phyloP scores from a whole-genome alignment of 176 grass and related monocot genomes.

The Juncus effusus region DNA sequence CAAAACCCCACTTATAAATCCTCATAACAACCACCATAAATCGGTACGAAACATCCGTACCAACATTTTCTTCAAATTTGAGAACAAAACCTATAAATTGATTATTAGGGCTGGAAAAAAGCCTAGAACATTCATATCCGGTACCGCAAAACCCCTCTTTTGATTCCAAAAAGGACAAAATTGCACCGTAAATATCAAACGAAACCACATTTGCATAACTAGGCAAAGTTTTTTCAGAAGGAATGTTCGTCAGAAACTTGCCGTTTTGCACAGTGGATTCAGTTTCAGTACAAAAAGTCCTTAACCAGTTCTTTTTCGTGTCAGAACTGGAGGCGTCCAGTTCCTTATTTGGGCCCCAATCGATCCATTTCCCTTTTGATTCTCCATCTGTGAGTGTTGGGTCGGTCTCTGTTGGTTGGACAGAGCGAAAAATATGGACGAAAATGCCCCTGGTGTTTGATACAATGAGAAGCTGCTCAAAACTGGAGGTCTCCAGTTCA shows the following conservation, averaged over 20 bases:
- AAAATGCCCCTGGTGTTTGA: conserved; percentile 52
- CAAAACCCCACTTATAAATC: conserved; percentile 65
- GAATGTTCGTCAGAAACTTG: conserved; percentile 62
- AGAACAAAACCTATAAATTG: conserved; percentile 59
- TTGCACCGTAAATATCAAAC: conserved; percentile 62
- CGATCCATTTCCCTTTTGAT: conserved; percentile 64
- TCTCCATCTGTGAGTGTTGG: conserved; percentile 39
- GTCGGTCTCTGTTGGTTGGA: conserved; percentile 35
- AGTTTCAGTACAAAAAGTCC: conserved; percentile 54
- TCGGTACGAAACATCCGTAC: conserved; percentile 21
- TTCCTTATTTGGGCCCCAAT: conserved; percentile 52
- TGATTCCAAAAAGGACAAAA: conserved; percentile 58
- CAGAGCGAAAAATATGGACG: conserved; percentile 60
- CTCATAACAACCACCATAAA: conserved; percentile 57
- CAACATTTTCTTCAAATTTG: conserved; percentile 26
- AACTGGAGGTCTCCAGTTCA: conserved; percentile 47
- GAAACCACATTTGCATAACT: conserved; percentile 68
- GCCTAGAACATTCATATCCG: conserved; percentile 52
- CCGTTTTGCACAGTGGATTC: conserved; percentile 52
- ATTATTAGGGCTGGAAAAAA: conserved; percentile 75
- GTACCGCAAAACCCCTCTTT: conserved; percentile 46
- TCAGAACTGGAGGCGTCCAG: conserved; percentile 27
- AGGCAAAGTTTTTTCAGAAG: conserved; percentile 56
- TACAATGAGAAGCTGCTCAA: conserved; percentile 79
- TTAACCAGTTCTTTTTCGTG: conserved; percentile 36